Base-by-base conservation (phyloP, 2,329 filamentous ascomycete species). In the Triangularia verruculosa region DNA sequence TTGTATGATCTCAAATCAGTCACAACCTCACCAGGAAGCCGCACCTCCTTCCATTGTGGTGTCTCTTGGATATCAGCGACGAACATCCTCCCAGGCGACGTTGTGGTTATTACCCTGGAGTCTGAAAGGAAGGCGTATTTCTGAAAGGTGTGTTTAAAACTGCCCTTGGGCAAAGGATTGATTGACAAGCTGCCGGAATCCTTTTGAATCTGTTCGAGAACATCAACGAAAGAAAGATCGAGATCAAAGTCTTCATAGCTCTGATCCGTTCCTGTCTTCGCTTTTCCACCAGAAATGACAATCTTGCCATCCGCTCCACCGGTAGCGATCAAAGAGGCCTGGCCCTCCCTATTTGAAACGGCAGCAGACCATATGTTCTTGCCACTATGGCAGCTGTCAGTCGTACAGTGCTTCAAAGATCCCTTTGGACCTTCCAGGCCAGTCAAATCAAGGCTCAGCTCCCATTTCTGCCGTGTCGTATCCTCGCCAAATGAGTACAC, bases 311-410 rank as follows among this genome's bases (percentile, higher is more conserved):
- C 95, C 11, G 91, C 89, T n/a, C 92, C 95, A 12, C 95, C 95
- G 1, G 91, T 93, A 3, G 85, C 87, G 20, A 92, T 74, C 1
- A 82, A 66, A 0, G 79, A 70, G 13, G 73, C 74, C 13, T 74
- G 68, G 0, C 73, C 70, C 1, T 72, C 63, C 77, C 64, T 68
- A 64, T 27, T 62, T 2, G 74, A 69, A 7, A 83, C 65, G 12
- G 85, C 86, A 39, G 87, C 82, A 0, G 93, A 88, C 93, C 94
- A 98, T 6, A 98, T 87, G 72, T 97, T 93, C 75, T 97, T 99
- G 6, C 95, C 95, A 32, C 80, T 82, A 73, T 98, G 93, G 64
- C 87, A 84, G 2, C 84, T 80, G 57, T 86, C 83, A 7, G 83
- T 86, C 1, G 81, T 78, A 1, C 81, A 72, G 58, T 90, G 83